Percentiles rank a stretch among this genome's conserved stretches.
These are phyloP conservation scores for Cadophora sp. DNA, from an alignment of 2,329 filamentous ascomycete species.

Conservation along the genomic window DNA sequence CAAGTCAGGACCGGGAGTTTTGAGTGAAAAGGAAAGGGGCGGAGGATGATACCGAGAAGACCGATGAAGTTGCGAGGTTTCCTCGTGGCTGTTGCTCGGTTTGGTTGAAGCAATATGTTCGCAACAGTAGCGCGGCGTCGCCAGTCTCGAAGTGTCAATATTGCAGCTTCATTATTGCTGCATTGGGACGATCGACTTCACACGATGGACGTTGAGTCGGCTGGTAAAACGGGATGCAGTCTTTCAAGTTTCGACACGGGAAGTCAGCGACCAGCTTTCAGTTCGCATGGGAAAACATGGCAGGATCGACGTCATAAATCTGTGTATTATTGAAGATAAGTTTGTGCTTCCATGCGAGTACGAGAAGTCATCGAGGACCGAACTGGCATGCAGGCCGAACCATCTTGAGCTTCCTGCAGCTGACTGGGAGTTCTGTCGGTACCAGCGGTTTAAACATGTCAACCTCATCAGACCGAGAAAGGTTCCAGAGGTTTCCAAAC, in stretches of 20 bases:
- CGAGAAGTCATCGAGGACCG: neutral
- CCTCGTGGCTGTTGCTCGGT: neutral
- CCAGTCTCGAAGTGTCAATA: slow-evolving; percentile 1
- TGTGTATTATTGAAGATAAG: neutral
- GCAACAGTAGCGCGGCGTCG: slow-evolving; percentile 5
- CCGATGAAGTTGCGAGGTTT: neutral
- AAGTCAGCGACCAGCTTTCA: slow-evolving; percentile 10
- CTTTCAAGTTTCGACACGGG: neutral
- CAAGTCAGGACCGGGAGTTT: neutral
- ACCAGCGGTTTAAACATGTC: neutral
- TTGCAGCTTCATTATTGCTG: slow-evolving; percentile 15
- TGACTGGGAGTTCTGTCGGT: slow-evolving; percentile 10
- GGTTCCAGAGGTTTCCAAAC: slow-evolving; percentile 17
- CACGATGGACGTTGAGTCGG: slow-evolving; percentile 11
- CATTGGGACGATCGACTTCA: slow-evolving; percentile 1
- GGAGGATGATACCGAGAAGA: neutral
- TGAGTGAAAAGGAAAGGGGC: neutral
- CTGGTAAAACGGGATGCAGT: slow-evolving; percentile 2
- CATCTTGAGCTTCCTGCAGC: slow-evolving; percentile 8
- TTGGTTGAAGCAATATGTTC: slow-evolving; percentile 1
- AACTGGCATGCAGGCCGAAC: neutral
- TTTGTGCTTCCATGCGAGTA: neutral
- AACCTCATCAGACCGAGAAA: neutral
- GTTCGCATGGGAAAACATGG: neutral
- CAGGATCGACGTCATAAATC: slow-evolving; percentile 13